Base-by-base conservation (phyloP, 129 eudicot species). In the Kitagawia praeruptora region DNA sequence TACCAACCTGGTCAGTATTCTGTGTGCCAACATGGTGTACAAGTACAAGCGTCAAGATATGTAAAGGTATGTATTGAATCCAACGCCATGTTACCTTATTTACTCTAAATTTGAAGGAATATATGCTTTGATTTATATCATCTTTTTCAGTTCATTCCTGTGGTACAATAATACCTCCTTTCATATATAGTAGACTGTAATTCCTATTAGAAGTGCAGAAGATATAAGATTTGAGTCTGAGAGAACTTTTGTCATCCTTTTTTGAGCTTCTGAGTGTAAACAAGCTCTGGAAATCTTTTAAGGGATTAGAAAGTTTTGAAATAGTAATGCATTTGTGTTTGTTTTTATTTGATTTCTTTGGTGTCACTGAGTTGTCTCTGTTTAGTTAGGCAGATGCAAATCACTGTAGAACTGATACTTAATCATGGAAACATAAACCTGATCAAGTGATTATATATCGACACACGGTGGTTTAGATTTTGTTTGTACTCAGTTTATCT, bases 1-100 rank as follows among this genome's bases (percentile, higher is more conserved):
- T 88, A 21, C 73, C 78, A 49, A 85, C 63, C 71, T 84, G 83
- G 14, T 79, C 86, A 15, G 76, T 45, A 46, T 48, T 66, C 80
- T 71, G 87, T 84, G 86, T 78, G n/a, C 61, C 84, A 49, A 82
- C 63, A 77, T 18, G 13, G 15, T 38, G 39, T 41, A 83, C 14
- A 81, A 70, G 25, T 77, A 79, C 21, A 75, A 64, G 58, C 70
- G 58, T 40, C 19, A 79, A 70, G 37, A 76, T 37, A 75, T 21
- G 66, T 72, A 19, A 15, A 70, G 37, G 72, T 37, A 75, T 21
- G 66, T 72, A 25, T 6, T 27, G 28, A 49, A 49, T 49, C 56
- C 23, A 49, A 21, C 28, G 6, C 23, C 56, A 15, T 15, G 18
- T 16, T 16, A 51, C 23, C n/a, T 5, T 51, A 47, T 47, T 10